Percentiles rank a stretch among this genome's conserved stretches.
Evolutionary conservation across 23 red algal species (phyloP).

Genomic region (Gracilaria vermiculophylla): DNA sequence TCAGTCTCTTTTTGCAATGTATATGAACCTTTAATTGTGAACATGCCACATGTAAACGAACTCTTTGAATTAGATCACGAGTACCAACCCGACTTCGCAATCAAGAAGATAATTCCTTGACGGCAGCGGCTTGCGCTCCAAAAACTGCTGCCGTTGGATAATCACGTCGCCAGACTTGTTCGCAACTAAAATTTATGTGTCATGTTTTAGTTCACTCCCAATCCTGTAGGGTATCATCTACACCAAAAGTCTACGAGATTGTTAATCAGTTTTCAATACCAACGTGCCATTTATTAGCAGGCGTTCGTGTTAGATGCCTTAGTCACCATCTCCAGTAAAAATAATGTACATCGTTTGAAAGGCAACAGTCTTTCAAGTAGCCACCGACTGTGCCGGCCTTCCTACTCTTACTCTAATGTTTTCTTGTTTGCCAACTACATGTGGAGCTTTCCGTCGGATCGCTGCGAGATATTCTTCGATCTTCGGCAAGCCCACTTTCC

Average conservation of each 20-base stretch:
- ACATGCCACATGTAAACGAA: too few relatives aligned
- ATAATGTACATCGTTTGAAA: not conserved
- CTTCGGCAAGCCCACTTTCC: not conserved
- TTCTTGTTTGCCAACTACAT: slow-evolving; percentile 7
- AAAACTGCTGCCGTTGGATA: too few relatives aligned
- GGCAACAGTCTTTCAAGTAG: not conserved
- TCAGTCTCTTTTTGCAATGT: too few relatives aligned
- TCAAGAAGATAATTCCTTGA: too few relatives aligned
- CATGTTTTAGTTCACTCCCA: not conserved
- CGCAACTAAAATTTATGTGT: too few relatives aligned
- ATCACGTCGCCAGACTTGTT: too few relatives aligned
- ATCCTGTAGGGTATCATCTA: not conserved
- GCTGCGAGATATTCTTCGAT: slow-evolving; percentile 6
- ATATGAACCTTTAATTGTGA: too few relatives aligned
- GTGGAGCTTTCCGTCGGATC: slow-evolving; percentile 2
- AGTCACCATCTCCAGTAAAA: not conserved
- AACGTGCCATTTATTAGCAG: not conserved
- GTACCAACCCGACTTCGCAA: too few relatives aligned
- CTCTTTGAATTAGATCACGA: too few relatives aligned
- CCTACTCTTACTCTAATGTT: not conserved
- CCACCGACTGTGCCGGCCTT: not conserved
- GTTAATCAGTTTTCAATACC: not conserved
- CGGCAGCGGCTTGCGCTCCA: too few relatives aligned
- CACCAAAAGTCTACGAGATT: not conserved
- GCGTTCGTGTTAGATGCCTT: not conserved